Percentiles rank a stretch among this genome's conserved stretches.
Evolutionary conservation across 257 asterid genomes (phyloP).

Genomic region (Lycium barbarum): DNA sequence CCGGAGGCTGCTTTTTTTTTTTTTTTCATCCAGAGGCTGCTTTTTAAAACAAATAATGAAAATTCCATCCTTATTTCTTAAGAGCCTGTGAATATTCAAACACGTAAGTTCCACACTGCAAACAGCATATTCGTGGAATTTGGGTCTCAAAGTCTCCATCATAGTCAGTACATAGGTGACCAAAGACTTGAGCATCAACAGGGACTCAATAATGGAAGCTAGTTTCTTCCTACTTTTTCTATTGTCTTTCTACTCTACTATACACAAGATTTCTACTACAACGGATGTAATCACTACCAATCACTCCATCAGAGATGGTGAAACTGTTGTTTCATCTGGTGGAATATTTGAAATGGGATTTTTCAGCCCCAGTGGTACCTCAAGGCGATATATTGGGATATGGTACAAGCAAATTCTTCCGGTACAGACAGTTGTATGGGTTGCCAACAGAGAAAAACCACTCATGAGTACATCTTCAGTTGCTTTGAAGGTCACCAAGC

Average conservation of each 20-base stretch:
- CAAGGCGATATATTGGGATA: constrained; percentile 8
- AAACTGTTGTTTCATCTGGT: constrained; percentile 11
- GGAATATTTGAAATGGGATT: constrained; percentile 25
- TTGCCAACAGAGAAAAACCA: constrained; percentile 26
- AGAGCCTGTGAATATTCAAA: neutral
- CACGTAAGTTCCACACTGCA: neutral
- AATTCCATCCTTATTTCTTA: no score
- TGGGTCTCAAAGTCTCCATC: neutral
- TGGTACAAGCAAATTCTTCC: constrained; percentile 24
- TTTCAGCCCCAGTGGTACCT: neutral
- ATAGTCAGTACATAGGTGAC: neutral
- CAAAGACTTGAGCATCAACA: neutral
- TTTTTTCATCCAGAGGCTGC: neutral
- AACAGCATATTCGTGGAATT: neutral
- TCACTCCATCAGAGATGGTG: constrained; percentile 2
- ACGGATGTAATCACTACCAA: neutral
- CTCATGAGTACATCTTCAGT: constrained; percentile 19
- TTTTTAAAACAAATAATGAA: no score
- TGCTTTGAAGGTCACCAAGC: neutral
- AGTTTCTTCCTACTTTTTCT: neutral
- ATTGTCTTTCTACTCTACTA: neutral
- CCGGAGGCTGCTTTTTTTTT: neutral
- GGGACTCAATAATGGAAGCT: neutral
- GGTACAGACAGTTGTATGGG: constrained; percentile 23
- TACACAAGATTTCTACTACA: neutral